Base-by-base conservation (phyloP, 2,329 filamentous ascomycete species). In the Karstenula rhodostoma region DNA sequence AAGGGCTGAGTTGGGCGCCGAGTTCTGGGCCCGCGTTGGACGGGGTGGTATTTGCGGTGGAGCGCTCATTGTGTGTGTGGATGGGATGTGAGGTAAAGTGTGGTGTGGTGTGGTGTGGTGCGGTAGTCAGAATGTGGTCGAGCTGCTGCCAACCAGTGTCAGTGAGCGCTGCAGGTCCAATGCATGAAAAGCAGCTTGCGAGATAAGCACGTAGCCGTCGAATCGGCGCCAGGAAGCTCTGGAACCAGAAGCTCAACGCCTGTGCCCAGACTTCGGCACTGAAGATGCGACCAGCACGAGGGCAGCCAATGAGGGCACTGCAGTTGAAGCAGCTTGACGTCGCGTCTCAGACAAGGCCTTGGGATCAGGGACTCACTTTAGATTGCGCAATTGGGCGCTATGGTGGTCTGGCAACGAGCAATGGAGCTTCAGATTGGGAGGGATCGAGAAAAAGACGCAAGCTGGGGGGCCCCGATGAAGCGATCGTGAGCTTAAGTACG, bases 41-140 rank as follows among this genome's bases (percentile, higher is more conserved):
- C 88, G 86, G 66, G 88, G 87, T 63, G 89, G 89, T 67, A 91
- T 81, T 67, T 79, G 80, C 43, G 89, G 73, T 59, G 67, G 70
- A 58, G 82, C 81, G 69, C 86, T 80, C 81, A 83, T 83, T 67
- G 66, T 70, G 22, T 64, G 58, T 65, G 57, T 59, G 60, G 62
- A 44, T 48, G 56, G 50, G 56, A 56, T 29, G 47, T 59, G 62
- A 2, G 29, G 29, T 32, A 8, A 8, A 29, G 64, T n/a, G n/a
- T n/a, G n/a, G n/a, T n/a, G n/a, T n/a, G n/a, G 59, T 60, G 56
- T 63, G 56, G 55, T 65, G 61, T 6, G 29, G 29, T 40, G 37
- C 4, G n/a, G 60, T 66, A 58, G 50, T 42, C 49, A 61, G 52
- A 58, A 59, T 49, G 54, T 49, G 44, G 52, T 40, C 40, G 59